Evolutionary conservation across 129 eudicot species (phyloP), one percentile per base, ranked within the genome.

Genomic region (Silybum marianum): DNA sequence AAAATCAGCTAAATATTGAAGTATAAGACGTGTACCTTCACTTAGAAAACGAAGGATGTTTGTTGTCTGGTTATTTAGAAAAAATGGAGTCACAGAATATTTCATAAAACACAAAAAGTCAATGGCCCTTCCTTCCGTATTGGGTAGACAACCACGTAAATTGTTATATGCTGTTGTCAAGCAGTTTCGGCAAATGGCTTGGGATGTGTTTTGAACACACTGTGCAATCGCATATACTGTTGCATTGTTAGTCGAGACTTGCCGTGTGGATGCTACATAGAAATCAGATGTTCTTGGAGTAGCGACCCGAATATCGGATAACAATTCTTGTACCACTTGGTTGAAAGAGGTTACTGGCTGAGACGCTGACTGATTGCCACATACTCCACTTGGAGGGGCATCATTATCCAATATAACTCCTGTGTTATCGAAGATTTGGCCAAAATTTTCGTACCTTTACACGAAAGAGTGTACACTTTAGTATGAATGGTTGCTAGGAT

Each of bases 61-160:
- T 1, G 80, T 80, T 13, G 86, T 88, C 34, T 70, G 82, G 77
- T 85, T 85, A 9, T 19, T 16, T 36, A 66, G 74, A 8, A 85
- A 85, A 76, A 88, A 86, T 1, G 89, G 77, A 3, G 78, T 54
- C 4, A 63, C 80, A 0, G 95, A 90, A 72, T 88, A 90, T 80
- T 91, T 86, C 75, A 90, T 38, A 44, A 88, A 90, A 73, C 95
- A 88, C 22, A 72, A 80, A 3, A 85, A 86, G 22, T 88, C 89
- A 25, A 88, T 34, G 19, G 91, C 82, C 75, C 89, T 82, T 67
- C 89, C 95, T 54, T 87, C 90, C 3, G 73, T 78, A 34, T 67
- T 70, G 3, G 92, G 95, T 22, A 84, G 87, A 72, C 95, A 90
- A 69, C 78, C 60, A 7, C n/a, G 60, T 66, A 91, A 79, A 72